Conservation (phyloP, 176 grass and related monocot species). For the Raddia distichophylla region DNA sequence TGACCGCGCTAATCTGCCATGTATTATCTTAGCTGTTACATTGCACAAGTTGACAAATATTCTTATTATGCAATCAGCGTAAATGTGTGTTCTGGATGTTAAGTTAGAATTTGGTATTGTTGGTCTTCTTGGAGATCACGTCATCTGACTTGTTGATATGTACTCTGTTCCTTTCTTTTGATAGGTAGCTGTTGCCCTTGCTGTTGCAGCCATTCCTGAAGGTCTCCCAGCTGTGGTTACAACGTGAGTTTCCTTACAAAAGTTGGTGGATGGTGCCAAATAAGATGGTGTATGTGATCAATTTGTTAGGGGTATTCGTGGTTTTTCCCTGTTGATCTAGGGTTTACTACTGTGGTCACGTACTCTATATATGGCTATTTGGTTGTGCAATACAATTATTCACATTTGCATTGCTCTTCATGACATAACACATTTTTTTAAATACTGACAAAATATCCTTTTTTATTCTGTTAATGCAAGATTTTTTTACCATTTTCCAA, state of each 20-base stretch:
- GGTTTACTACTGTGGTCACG: no score
- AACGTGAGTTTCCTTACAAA: conserved; percentile 70
- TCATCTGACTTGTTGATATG: conserved; percentile 23
- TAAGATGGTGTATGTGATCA: not conserved
- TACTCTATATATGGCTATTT: no score
- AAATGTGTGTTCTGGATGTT: not conserved
- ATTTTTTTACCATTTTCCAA: conserved; percentile 4
- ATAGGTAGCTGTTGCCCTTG: conserved; percentile 94
- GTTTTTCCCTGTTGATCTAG: no score
- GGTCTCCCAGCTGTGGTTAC: conserved; percentile 98
- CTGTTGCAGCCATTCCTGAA: conserved; percentile 98
- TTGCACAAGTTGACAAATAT: conserved; percentile 5
- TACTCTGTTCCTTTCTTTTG: conserved; percentile 42
- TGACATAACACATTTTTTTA: not conserved
- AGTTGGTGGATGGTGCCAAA: conserved; percentile 9
- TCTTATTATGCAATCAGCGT: not conserved
- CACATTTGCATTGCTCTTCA: no score
- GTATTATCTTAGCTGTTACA: conserved; percentile 25
- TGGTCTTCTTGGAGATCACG: not conserved
- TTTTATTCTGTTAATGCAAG: not conserved
- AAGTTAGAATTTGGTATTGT: conserved; percentile 15
- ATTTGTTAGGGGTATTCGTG: not conserved
- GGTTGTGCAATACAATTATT: no score
- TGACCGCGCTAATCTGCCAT: not conserved
- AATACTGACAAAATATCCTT: conserved; percentile 18